Evolutionary conservation across 805 yeast genomes (phyloP).

Genomic region (Candida ipomoeae): DNA sequence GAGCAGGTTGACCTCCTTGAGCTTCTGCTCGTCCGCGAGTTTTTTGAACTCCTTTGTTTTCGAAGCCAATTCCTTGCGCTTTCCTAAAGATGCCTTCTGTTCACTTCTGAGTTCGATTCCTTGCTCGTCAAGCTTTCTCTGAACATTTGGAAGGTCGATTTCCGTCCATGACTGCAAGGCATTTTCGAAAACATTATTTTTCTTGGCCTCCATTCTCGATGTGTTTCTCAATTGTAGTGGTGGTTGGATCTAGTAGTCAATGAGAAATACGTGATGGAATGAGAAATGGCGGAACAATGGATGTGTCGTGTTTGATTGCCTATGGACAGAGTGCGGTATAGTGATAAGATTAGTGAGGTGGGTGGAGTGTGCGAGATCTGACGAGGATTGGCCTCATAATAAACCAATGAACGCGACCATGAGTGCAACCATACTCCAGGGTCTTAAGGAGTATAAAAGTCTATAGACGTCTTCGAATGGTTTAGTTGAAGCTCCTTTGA

Average conservation of each 20-base stretch:
- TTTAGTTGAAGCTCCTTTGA: too few species aligned
- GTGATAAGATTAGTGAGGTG: not conserved
- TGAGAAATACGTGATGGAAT: not conserved
- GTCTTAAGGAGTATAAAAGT: not conserved
- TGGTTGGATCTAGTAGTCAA: too few species aligned
- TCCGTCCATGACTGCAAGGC: conserved; percentile 75
- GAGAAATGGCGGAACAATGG: not conserved
- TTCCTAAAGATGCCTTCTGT: conserved; percentile 62
- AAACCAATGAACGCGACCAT: not conserved
- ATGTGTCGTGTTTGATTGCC: not conserved
- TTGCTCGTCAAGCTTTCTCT: conserved; percentile 66
- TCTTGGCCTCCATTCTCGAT: conserved; percentile 3
- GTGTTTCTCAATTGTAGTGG: not conserved
- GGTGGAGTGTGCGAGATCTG: not conserved
- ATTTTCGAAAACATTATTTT: conserved; percentile 11
- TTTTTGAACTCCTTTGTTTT: conserved; percentile 85
- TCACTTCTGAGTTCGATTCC: conserved; percentile 68
- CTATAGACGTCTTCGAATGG: too few species aligned
- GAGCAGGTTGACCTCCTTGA: conserved; percentile 60
- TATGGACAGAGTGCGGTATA: not conserved
- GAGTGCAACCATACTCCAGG: not conserved
- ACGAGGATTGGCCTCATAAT: not conserved
- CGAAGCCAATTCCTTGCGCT: conserved; percentile 72
- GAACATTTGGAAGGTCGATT: conserved; percentile 66
- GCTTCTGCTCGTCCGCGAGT: conserved; percentile 61